Evolutionary conservation across 2,329 filamentous ascomycete species (phyloP).

Genomic region (Zymoseptoria brevis): DNA sequence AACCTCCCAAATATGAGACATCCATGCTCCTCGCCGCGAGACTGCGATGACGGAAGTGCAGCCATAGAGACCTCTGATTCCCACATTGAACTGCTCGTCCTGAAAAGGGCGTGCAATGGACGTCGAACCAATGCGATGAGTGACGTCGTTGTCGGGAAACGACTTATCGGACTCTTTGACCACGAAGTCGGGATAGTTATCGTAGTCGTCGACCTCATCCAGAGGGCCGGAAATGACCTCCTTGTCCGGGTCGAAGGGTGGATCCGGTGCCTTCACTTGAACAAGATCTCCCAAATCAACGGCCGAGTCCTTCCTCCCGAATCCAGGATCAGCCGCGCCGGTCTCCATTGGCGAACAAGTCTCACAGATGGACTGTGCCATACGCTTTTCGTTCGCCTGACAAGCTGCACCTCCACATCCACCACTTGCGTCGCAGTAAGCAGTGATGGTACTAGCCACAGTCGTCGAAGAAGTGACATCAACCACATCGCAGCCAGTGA

Average conservation of each 20-base stretch:
- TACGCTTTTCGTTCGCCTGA: neutral
- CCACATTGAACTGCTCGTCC: conserved; percentile 1
- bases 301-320: neutral
- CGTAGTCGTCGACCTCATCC: neutral
- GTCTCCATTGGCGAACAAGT: neutral
- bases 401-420: neutral
- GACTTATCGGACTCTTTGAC: conserved; percentile 1
- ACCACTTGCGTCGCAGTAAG: neutral
- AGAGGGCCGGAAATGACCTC: neutral
- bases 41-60: conserved; percentile 6
- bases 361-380: conserved; percentile 1
- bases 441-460: conserved; percentile 1
- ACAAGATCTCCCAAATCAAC: neutral
- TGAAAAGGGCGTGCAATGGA: conserved; percentile 1
- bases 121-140: neutral
- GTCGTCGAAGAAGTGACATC: conserved; percentile 2
- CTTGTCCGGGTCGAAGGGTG: neutral
- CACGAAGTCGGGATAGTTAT: neutral
- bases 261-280: neutral
- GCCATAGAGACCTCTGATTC: conserved; percentile 1
- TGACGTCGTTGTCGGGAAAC: neutral
- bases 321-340: neutral
- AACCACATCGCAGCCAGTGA: conserved; percentile 2
- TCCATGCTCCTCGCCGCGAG: conserved; percentile 4
- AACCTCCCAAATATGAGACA: conserved; percentile 5